Base-by-base conservation (phyloP, 768 basidiomycete genomes). In the Tephrocybe sp. region DNA sequence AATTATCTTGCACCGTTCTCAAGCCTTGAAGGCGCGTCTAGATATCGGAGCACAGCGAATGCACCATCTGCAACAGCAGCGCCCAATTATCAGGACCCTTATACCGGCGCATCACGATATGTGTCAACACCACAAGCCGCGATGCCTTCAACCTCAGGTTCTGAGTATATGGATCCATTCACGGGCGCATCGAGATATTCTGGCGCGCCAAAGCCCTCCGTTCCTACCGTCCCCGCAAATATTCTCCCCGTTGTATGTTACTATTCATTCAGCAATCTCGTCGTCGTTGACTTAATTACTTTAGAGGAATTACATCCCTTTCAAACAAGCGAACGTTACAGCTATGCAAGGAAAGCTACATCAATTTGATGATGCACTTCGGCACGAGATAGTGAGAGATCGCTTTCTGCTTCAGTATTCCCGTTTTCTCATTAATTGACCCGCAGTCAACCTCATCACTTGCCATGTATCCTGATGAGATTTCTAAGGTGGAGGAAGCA, bases 301-400 rank as follows among this genome's bases (percentile, higher is more conserved):
- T 11, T 37, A 91, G 89, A 70, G 75, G 36, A 80, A 76, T 31
- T 73, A 77, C 36, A 77, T 91, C 16, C 72, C 77, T n/a, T 95
- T 97, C 74, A 91, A 88, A 55, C 89, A 92, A 72, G 90, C 84
- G 2, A 81, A 78, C 63, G 77, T 94, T 22, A 60, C 74, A 18
- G 89, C 89, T 15, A 90, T 94, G 83, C 83, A 82, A 59, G 74
- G 75, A 18, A 94, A 94, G 66, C 59, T 92, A 16, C 75, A 77
- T 53, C 85, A 93, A 62, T 84, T 93, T 42, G 78, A 91, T 56
- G 81, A 86, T 37, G 76, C 67, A 16, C 68, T 93, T 30, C 76
- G 74, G 47, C 70, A 79, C 52, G 86, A 88, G 62, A 84, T 83
- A 45, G 90, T 93, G 60, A 57, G 86, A 53, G 13, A 29, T 29